Percentiles rank a stretch among this genome's conserved stretches.
Evolutionary conservation across 257 asterid genomes (phyloP).

Genomic region (Nemophila menziesii): DNA sequence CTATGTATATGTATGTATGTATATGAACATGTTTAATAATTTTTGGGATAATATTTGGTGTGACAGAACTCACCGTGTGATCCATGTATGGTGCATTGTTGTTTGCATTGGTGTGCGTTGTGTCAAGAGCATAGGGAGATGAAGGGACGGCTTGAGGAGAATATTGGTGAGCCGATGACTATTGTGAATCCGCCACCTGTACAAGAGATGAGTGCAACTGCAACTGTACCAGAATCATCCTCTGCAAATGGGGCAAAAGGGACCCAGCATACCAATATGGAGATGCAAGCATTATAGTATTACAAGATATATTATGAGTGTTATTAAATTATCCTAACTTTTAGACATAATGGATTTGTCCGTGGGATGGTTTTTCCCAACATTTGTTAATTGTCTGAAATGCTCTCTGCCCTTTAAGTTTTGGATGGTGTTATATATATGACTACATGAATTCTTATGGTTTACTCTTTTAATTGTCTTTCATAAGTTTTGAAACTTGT

Average conservation of each 20-base stretch:
- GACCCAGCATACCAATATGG: constrained; percentile 37
- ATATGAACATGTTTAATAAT: neutral
- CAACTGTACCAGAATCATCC: constrained; percentile 17
- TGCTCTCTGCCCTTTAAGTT: too few relatives aligned
- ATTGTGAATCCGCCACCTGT: constrained; percentile 78
- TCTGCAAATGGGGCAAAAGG: constrained; percentile 42
- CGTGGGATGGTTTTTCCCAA: too few relatives aligned
- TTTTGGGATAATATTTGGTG: neutral
- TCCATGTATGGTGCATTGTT: constrained; percentile 93
- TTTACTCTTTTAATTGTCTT: too few relatives aligned
- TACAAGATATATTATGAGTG: too few relatives aligned
- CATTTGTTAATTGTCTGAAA: too few relatives aligned
- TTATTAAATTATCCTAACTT: too few relatives aligned
- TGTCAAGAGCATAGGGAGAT: constrained; percentile 99
- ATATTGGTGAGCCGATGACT: constrained; percentile 55
- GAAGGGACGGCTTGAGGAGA: constrained; percentile 72
- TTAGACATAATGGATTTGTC: too few relatives aligned
- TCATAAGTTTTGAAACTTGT: too few relatives aligned
- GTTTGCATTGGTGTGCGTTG: constrained; percentile 94
- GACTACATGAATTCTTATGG: too few relatives aligned
- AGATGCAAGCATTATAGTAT: constrained; percentile 59
- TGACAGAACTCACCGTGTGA: constrained; percentile 93
- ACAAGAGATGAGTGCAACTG: constrained; percentile 33
- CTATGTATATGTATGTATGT: constrained; percentile 4
- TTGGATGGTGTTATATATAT: too few relatives aligned